These are phyloP conservation scores for Stagonosporopsis cucurbitacearum DNA, from an alignment of 2,329 filamentous ascomycete species.

Conservation along the genomic window DNA sequence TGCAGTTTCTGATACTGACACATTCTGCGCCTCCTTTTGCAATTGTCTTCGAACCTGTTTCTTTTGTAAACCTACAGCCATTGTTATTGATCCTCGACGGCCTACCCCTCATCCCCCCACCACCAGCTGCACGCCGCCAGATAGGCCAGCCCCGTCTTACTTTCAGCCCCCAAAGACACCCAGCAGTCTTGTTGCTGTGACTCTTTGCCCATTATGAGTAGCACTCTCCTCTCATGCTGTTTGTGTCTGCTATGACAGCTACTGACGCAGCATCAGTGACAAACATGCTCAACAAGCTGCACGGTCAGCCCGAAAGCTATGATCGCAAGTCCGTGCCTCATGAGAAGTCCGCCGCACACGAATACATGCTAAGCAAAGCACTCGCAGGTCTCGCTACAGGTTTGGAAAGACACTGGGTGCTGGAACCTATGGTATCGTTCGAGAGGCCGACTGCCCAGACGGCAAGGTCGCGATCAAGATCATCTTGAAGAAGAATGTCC, in stretches of 20 bases:
- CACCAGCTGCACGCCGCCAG: conserved; percentile 35
- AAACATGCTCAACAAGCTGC: conserved; percentile 92
- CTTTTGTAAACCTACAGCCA: conserved; percentile 20
- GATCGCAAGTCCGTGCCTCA: conserved; percentile 81
- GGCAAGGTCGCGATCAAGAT: conserved; percentile 98
- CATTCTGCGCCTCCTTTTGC: conserved; percentile 23
- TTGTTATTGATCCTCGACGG: conserved; percentile 29
- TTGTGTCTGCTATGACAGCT: conserved; percentile 2
- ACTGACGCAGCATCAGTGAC: conserved; percentile 64
- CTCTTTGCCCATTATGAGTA: conserved; percentile 45
- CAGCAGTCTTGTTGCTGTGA: conserved; percentile 38
- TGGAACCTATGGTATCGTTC: conserved; percentile 97
- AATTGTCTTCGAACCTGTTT: conserved; percentile 20
- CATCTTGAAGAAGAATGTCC: conserved; percentile 99
- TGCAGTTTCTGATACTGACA: conserved; percentile 25
- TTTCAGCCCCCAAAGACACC: conserved; percentile 39
- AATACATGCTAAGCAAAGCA: conserved; percentile 38
- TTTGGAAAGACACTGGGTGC: conserved; percentile 95
- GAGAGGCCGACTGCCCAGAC: conserved; percentile 84
- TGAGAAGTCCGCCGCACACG: conserved; percentile 22
- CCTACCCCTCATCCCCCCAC: conserved; percentile 43
- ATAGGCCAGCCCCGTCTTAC: conserved; percentile 39
- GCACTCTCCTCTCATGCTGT: conserved; percentile 24
- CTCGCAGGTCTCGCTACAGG: conserved; percentile 76
- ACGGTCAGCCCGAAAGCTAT: conserved; percentile 96